Evolutionary conservation across 139 green algal genomes (phyloP), one percentile per base, ranked within the genome.

Genomic region (Picochlorum sp.): DNA sequence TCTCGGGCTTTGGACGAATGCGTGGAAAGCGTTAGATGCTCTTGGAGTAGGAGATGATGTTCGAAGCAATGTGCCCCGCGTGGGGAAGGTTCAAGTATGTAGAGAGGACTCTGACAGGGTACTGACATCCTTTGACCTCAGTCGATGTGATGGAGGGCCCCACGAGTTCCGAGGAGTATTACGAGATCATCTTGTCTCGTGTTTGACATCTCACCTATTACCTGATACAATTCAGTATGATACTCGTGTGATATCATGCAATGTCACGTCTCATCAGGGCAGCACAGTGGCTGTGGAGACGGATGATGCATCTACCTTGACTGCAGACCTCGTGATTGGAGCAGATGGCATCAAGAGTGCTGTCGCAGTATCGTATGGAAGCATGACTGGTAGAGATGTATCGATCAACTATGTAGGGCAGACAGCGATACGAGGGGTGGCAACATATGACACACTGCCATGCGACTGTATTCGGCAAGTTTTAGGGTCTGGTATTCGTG

Each of bases 1-100:
- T 16, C 79, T 92, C 62, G 86, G 76, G 0, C 51, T 94, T 6
- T 90, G 83, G 81, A 71, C 74, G 26, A 94, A 94, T 61, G 86
- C 80, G 2, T 94, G 85, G 80, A 63, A 74, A 15, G 84, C 84
- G 0, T 71, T 94, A 70, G 86, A 94, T 45, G 76, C 69, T 0
- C 64, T 94, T 21, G 80, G 75, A 1, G 75, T 80, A 6, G 86
- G 52, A 9, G 71, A 83, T 13, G 28, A 64, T 28, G 65, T 91
- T 58, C 51, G 51, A 21, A 54, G 58, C 16, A 37, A 66, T 24
- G 63, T 81, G 52, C 70, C 71, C 0, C 45, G 57, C 24, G 49
- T 88, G 18, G 61, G 74, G 49, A n/a, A 74, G 50, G 54, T 84
- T 4, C 55, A 86, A 66, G 63, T 88, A 6, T 78, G 68, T 56